Conservation (phyloP, 2,329 filamentous ascomycete genomes). For the Penicillium hordei region DNA sequence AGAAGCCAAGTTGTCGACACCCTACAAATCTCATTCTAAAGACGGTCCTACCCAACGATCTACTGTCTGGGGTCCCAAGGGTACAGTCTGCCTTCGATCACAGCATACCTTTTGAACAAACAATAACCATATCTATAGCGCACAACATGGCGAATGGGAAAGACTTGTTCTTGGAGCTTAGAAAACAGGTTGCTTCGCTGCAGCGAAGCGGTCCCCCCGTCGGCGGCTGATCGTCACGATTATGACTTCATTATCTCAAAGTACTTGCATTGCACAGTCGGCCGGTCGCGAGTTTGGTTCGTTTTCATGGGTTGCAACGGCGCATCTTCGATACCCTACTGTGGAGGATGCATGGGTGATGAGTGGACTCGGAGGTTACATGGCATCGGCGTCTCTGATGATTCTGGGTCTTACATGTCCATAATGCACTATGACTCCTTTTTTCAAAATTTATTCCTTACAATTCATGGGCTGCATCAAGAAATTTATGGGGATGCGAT, state of each 20-base stretch:
- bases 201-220: conserved; percentile 38
- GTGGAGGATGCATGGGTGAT: conserved; percentile 23
- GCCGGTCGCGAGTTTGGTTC: conserved; percentile 17
- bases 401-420: conserved; percentile 15
- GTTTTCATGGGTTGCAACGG: conserved; percentile 26
- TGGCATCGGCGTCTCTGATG: conserved; percentile 28
- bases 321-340: conserved; percentile 31
- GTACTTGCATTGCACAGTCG: conserved; percentile 21
- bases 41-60: conserved; percentile 38
- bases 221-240: conserved; percentile 33
- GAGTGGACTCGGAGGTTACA: conserved; percentile 21
- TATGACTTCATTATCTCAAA: conserved; percentile 15
- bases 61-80: conserved; percentile 46
- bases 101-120: conserved; percentile 12
- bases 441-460: conserved; percentile 3
- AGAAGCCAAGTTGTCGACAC: conserved; percentile 34
- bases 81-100: conserved; percentile 32
- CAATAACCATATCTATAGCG: conserved; percentile 30
- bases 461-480: background rate
- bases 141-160: conserved; percentile 51
- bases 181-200: conserved; percentile 47
- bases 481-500: background rate
- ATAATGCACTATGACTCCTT: conserved; percentile 8
- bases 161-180: conserved; percentile 52
- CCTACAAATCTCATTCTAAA: conserved; percentile 43